Evolutionary conservation across 257 asterid species (phyloP), one percentile per base, ranked within the genome.

Genomic region (Nemophila menziesii): DNA sequence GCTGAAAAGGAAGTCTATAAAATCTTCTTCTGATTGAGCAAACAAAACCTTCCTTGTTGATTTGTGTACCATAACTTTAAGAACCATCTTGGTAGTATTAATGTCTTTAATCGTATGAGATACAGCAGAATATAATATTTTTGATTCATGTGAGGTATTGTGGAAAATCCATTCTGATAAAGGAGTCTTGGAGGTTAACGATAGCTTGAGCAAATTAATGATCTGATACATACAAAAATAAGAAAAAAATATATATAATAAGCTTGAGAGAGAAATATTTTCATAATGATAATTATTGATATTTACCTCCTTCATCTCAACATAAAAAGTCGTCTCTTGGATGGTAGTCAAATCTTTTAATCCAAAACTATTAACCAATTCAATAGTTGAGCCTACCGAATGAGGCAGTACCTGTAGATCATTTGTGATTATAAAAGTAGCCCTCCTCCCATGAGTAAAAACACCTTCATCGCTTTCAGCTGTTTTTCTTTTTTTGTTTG

Each of bases 1-100:
- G 20, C 56, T 45, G 29, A 33, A 33, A 0, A 59, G 45, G 11
- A 59, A 59, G 11, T 65, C 57, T 0, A 54, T 22, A 3, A 65
- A 65, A 40, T 48, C 58, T 2, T 58, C 39, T 1, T 40, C 36
- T 1, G 60, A 52, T 21, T 37, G 33, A 14, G 43, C 57, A 29
- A 34, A 39, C 59, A 65, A 38, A 4, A 52, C 11, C 27, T 22
- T 43, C 2, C 39, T 44, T 0, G 11, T 58, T 1, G 54, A 53
- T 48, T 48, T 58, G 12, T 37, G 66, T 13, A 52, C 8, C 10
- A 21, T 8, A 8, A 26, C 27, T 41, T 43, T 57, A 12, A 64
- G 1, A 11, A 22, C 45, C 46, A 33, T 11, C 38, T 39, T 44
- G 16, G 10, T 13, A 17, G 51, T n/a, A n/a, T n/a, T n/a, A n/a